These are phyloP conservation scores for Pleurozium schreberi DNA, from an alignment of 225 moss, liverwort and hornwort genomes.

Conservation along the genomic window DNA sequence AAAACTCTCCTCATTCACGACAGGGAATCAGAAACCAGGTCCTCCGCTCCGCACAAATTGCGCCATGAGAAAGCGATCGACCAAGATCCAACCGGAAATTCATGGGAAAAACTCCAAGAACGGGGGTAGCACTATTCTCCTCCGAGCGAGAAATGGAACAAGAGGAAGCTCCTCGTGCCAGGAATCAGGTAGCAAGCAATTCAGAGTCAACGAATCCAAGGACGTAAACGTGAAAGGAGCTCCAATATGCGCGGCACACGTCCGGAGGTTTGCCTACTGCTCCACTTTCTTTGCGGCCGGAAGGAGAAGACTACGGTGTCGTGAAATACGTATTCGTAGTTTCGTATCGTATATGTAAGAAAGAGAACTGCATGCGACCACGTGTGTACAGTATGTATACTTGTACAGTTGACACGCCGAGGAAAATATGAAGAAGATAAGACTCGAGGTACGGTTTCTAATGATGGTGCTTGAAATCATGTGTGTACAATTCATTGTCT, in stretches of 20 bases:
- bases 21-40: background rate
- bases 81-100: background rate
- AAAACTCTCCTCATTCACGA: background rate
- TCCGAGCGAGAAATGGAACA: background rate
- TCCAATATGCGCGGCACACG: background rate
- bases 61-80: background rate
- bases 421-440: background rate
- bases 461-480: background rate
- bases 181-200: background rate
- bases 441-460: background rate
- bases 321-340: background rate
- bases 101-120: background rate
- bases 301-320: conserved; percentile 11
- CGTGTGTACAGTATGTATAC: background rate
- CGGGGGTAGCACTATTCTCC: background rate
- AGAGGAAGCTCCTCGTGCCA: background rate
- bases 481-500: background rate
- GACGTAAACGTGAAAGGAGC: background rate
- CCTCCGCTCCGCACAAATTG: background rate
- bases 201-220: background rate
- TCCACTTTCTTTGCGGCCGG: background rate
- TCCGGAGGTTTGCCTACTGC: background rate
- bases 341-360: background rate
- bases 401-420: background rate
- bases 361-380: background rate